phyloP scores from a whole-genome alignment of 78 protist genomes.

The slime mould (Dictyostelium discoideum) region DNA sequence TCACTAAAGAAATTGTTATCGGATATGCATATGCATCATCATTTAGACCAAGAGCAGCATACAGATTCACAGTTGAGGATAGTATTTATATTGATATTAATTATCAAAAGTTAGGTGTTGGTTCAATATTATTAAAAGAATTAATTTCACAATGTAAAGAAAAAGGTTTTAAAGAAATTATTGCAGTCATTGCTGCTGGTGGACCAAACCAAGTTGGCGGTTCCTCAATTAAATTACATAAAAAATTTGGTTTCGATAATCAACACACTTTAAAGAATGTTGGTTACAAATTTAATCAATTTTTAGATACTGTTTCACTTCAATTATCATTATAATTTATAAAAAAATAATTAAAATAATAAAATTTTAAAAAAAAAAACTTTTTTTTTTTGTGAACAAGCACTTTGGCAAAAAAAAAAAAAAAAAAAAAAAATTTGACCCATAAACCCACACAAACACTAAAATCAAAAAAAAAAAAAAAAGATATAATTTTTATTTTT shows the following conservation, averaged over 20 bases:
- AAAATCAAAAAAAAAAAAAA: too few species aligned
- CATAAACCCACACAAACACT: too few species aligned
- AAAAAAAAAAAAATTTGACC: too few species aligned
- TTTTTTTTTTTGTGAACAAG: too few species aligned
- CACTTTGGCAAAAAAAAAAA: too few species aligned
- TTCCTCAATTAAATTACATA: slow-evolving; percentile 32
- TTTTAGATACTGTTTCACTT: slow-evolving; percentile 13
- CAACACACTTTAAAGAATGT: not conserved
- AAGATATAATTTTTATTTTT: too few species aligned
- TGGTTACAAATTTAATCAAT: slow-evolving; percentile 46
- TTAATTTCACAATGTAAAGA: not conserved
- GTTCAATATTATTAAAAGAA: not conserved
- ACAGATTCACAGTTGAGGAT: slow-evolving; percentile 56
- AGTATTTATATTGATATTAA: not conserved
- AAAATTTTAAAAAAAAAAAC: not conserved
- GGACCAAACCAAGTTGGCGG: slow-evolving; percentile 6
- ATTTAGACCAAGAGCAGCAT: slow-evolving; percentile 45
- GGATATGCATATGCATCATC: slow-evolving; percentile 35
- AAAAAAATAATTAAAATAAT: not conserved
- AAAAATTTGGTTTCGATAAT: slow-evolving; percentile 14
- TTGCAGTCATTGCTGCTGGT: slow-evolving; percentile 46
- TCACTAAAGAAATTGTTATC: not conserved
- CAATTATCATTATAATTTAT: slow-evolving; percentile 12
- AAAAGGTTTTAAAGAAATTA: slow-evolving; percentile 48
- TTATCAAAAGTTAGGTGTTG: not conserved